Evolutionary conservation across 768 basidiomycete species (phyloP).

Genomic region (Suillus bovinus): DNA sequence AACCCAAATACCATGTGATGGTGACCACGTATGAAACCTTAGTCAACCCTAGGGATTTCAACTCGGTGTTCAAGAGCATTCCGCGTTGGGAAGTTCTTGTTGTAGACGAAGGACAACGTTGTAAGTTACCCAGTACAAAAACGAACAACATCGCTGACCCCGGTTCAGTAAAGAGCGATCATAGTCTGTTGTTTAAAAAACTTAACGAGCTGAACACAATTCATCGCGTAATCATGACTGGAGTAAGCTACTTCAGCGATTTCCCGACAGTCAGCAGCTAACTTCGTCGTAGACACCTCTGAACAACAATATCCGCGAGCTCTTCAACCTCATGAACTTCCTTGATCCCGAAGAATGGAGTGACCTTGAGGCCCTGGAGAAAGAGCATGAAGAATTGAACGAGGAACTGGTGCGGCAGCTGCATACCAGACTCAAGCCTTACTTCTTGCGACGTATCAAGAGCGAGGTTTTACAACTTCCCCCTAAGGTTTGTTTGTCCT

Average conservation of each 20-base stretch:
- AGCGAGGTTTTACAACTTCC: conserved; percentile 91
- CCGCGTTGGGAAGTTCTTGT: conserved; percentile 92
- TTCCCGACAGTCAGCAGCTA: not conserved
- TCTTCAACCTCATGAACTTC: conserved; percentile 98
- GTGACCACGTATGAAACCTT: conserved; percentile 93
- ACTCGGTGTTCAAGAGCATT: conserved; percentile 73
- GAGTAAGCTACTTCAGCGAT: conserved; percentile 43
- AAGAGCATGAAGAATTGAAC: conserved; percentile 72
- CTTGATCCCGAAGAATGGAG: conserved; percentile 77
- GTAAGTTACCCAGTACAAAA: conserved; percentile 46
- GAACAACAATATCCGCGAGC: conserved; percentile 95
- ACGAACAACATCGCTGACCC: conserved; percentile 12
- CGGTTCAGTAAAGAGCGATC: conserved; percentile 77
- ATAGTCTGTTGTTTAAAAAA: conserved; percentile 76
- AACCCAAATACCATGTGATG: conserved; percentile 82
- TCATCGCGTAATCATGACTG: conserved; percentile 89
- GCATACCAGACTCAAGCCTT: conserved; percentile 77
- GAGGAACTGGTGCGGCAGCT: conserved; percentile 81
- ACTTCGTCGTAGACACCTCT: conserved; percentile 67
- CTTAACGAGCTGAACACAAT: conserved; percentile 75
- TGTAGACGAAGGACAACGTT: conserved; percentile 90
- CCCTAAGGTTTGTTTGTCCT: conserved; percentile 62
- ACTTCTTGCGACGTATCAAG: conserved; percentile 93
- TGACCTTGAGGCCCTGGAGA: conserved; percentile 72
- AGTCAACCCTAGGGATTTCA: conserved; percentile 66